Percentiles rank a stretch among this genome's conserved stretches.
These are phyloP conservation scores for Fragaria vesca DNA, from an alignment of 306 rosid species.

Conservation along the genomic window DNA sequence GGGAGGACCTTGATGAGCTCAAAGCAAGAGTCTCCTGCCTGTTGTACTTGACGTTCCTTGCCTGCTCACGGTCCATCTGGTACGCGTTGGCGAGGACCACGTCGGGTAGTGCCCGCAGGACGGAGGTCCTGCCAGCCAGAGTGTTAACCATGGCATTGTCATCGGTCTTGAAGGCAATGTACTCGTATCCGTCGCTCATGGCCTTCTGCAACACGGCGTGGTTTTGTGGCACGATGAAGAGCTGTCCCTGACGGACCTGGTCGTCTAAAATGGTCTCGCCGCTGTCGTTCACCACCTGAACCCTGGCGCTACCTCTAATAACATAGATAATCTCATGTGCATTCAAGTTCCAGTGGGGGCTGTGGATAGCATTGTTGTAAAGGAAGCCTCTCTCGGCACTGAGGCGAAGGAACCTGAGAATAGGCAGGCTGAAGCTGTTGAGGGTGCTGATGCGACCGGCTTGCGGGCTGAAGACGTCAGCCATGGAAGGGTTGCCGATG, in stretches of 20 bases:
- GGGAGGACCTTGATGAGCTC: constrained; percentile 22
- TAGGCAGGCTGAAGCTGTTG: constrained; percentile 31
- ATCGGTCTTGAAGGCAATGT: constrained; percentile 28
- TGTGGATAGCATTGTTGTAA: constrained; percentile 42
- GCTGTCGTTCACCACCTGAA: constrained; percentile 49
- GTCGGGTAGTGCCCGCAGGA: constrained; percentile 38
- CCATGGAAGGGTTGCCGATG: constrained; percentile 20
- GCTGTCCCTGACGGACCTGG: constrained; percentile 37
- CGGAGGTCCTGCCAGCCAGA: constrained; percentile 41
- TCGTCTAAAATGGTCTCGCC: constrained; percentile 44
- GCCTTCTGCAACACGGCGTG: constrained; percentile 44
- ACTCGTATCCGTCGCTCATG: constrained; percentile 37
- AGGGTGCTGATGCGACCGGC: constrained; percentile 34
- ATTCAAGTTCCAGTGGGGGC: constrained; percentile 65
- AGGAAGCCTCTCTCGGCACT: constrained; percentile 35
- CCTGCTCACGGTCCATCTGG: constrained; percentile 35
- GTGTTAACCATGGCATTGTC: constrained; percentile 17
- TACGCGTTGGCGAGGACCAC: constrained; percentile 21
- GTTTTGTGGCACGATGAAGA: constrained; percentile 55
- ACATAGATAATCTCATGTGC: constrained; percentile 52
- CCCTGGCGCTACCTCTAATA: constrained; percentile 43
- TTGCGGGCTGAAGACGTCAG: constrained; percentile 30
- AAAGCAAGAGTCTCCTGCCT: constrained; percentile 32
- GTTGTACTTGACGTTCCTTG: constrained; percentile 41
- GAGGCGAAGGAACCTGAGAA: constrained; percentile 25